Evolutionary conservation across 371 early-diverging fungal genomes (phyloP).

Genomic region (Syncephalastrum racemosum): DNA sequence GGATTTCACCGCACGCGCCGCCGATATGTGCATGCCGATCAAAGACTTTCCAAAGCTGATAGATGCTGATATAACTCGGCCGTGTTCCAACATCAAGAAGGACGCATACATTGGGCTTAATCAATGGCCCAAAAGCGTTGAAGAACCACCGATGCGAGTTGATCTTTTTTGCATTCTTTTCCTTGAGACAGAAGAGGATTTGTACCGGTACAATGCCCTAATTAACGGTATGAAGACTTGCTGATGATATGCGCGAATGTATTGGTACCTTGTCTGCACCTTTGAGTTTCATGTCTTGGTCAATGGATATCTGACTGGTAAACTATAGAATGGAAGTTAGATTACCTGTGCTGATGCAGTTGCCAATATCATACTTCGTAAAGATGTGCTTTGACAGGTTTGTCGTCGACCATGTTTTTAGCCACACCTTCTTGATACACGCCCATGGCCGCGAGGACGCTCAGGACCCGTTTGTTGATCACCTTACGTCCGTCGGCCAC

Average conservation of each 20-base stretch:
- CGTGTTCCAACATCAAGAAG: slow-evolving; percentile 76
- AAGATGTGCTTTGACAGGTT: slow-evolving; percentile 72
- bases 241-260: background rate
- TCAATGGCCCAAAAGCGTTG: slow-evolving; percentile 66
- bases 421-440: slow-evolving; percentile 76
- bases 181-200: slow-evolving; percentile 81
- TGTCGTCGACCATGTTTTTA: slow-evolving; percentile 60
- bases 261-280: slow-evolving; percentile 46
- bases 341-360: background rate
- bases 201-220: slow-evolving; percentile 72
- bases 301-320: slow-evolving; percentile 70
- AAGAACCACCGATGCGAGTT: slow-evolving; percentile 91
- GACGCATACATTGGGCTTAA: slow-evolving; percentile 77
- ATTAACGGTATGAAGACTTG: slow-evolving; percentile 7
- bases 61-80: slow-evolving; percentile 59
- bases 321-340: slow-evolving; percentile 32
- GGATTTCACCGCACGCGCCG: slow-evolving; percentile 80
- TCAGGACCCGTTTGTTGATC: slow-evolving; percentile 55
- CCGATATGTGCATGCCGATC: slow-evolving; percentile 62
- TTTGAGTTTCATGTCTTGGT: slow-evolving; percentile 43
- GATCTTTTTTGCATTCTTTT: slow-evolving; percentile 87
- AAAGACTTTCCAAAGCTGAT: slow-evolving; percentile 74
- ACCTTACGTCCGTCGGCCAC: slow-evolving; percentile 84
- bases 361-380: slow-evolving; percentile 60
- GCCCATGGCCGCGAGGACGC: slow-evolving; percentile 65